A percentile compares a stretch with the other conserved stretches of the same genome.
Conservation (phyloP, 768 basidiomycete species). For the Hypsizygus marmoreus region DNA sequence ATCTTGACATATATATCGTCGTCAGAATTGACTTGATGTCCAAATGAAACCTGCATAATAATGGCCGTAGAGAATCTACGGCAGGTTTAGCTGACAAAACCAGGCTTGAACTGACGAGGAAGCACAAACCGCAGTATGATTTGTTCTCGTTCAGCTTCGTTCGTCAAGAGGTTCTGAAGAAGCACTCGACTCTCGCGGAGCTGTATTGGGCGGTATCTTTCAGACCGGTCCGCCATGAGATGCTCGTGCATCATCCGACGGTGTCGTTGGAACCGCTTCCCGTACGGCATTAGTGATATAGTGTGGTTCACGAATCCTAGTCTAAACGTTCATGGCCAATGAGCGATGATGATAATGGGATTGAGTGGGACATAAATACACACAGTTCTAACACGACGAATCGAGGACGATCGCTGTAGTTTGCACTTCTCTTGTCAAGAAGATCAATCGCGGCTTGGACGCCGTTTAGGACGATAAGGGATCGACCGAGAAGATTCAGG, state of each 20-base stretch:
- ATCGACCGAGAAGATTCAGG: too few species aligned
- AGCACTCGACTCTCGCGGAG: slow-evolving; percentile 1
- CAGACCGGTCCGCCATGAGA: background rate
- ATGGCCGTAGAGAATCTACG: slow-evolving; percentile 15
- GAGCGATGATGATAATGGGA: too few species aligned
- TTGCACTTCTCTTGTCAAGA: too few species aligned
- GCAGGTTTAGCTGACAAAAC: background rate
- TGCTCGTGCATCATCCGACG: too few species aligned
- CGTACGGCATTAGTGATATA: too few species aligned
- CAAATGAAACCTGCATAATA: slow-evolving; percentile 15
- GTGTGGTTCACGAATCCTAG: too few species aligned
- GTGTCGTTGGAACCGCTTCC: slow-evolving; percentile 7
- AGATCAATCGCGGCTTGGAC: too few species aligned
- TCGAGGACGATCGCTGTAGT: too few species aligned
- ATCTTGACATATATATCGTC: slow-evolving; percentile 17
- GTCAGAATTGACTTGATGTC: slow-evolving; percentile 15
- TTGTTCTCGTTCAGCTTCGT: slow-evolving; percentile 5
- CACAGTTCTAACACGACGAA: too few species aligned
- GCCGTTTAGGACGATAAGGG: too few species aligned
- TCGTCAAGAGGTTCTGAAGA: slow-evolving; percentile 5
- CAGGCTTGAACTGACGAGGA: background rate
- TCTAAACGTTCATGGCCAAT: too few species aligned
- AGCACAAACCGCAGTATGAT: slow-evolving; percentile 24
- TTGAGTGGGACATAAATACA: too few species aligned
- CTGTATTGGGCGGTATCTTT: slow-evolving; percentile 7